Evolutionary conservation across 139 green algal genomes (phyloP).

Genomic region (Closterium sp.): DNA sequence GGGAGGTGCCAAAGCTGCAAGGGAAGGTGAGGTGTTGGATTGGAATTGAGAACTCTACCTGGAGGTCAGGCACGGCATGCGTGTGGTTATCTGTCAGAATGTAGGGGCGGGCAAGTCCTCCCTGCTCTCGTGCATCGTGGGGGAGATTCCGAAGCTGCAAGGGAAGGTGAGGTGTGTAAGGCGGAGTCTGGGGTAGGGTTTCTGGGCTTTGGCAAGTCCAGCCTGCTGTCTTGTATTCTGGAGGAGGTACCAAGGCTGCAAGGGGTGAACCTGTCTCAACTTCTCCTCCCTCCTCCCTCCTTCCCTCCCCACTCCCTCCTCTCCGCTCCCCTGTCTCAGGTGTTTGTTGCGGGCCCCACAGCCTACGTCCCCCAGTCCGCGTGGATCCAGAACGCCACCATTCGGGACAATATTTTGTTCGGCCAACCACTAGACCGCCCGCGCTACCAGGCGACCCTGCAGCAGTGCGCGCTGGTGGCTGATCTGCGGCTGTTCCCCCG

Average conservation of each 20-base stretch:
- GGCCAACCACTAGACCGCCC: too few relatives aligned
- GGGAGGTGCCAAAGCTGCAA: not conserved
- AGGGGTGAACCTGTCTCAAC: too few relatives aligned
- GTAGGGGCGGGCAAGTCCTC: conserved; percentile 51
- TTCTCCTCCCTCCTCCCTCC: too few relatives aligned
- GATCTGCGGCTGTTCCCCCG: too few relatives aligned
- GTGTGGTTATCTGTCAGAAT: conserved; percentile 73
- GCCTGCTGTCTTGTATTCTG: too few relatives aligned
- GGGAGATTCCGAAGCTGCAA: conserved; percentile 54
- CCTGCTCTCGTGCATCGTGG: conserved; percentile 52
- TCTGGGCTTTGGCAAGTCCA: too few relatives aligned
- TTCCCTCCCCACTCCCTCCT: too few relatives aligned
- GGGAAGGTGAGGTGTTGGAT: not conserved
- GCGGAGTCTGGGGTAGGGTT: not conserved
- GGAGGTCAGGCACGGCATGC: not conserved
- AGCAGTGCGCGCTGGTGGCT: too few relatives aligned
- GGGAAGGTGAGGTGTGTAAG: conserved; percentile 12
- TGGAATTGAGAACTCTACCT: not conserved
- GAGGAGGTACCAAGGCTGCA: too few relatives aligned
- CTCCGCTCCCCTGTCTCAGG: too few relatives aligned
- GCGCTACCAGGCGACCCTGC: too few relatives aligned
- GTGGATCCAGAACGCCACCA: conserved; percentile 47
- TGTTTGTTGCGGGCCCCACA: not conserved
- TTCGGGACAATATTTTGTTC: conserved; percentile 46
- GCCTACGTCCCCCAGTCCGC: conserved; percentile 47